Percentiles rank a stretch among this genome's conserved stretches.
Conservation (phyloP, 768 basidiomycete species). For the Pholiota conissans region DNA sequence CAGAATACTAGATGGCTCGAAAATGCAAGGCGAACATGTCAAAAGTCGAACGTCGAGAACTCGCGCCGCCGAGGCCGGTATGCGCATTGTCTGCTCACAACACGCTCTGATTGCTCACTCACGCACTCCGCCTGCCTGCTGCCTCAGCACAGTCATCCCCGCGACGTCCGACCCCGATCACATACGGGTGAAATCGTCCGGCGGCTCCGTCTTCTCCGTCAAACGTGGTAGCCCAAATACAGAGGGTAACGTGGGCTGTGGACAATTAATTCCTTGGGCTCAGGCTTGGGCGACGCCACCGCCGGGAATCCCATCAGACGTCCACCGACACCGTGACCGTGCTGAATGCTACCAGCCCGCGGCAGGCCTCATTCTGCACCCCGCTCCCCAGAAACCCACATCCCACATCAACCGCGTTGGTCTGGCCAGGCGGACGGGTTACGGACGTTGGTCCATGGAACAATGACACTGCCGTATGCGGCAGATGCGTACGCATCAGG, state of each 20-base stretch:
- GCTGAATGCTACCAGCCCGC: too few relatives aligned
- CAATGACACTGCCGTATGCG: neutral
- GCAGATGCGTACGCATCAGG: neutral
- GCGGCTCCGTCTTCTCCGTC: too few relatives aligned
- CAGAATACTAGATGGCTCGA: constrained; percentile 25
- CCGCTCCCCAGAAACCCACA: neutral
- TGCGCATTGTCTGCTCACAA: constrained; percentile 7
- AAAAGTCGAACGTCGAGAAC: neutral
- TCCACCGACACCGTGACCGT: too few relatives aligned
- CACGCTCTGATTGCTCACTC: neutral
- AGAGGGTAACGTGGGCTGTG: too few relatives aligned
- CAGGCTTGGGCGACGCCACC: too few relatives aligned
- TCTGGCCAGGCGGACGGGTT: neutral
- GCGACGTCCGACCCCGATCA: too few relatives aligned
- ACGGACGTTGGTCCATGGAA: too few relatives aligned
- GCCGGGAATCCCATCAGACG: too few relatives aligned
- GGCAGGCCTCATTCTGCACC: too few relatives aligned
- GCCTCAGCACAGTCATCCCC: too few relatives aligned
- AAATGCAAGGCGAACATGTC: constrained; percentile 3
- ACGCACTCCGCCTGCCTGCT: neutral
- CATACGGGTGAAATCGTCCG: neutral
- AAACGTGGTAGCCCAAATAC: too few relatives aligned
- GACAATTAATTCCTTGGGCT: too few relatives aligned
- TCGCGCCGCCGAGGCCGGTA: neutral
- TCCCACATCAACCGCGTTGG: neutral